Evolutionary conservation across 331 rosid genomes (phyloP).

Genomic region (Arachis monticola): DNA sequence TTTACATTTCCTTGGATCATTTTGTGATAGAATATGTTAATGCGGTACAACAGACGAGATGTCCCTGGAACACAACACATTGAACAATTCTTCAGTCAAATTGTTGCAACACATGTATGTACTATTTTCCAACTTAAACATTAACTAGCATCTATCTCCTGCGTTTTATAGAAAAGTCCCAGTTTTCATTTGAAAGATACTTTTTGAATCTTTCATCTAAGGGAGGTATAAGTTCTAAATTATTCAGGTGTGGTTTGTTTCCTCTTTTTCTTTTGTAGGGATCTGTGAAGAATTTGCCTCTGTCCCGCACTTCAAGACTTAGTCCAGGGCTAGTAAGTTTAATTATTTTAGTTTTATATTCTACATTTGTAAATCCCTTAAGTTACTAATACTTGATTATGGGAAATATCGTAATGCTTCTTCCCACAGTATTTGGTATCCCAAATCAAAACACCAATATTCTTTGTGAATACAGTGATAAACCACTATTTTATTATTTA

Average conservation of each 20-base stretch:
- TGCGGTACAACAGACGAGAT: too few species aligned
- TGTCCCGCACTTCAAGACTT: slow-evolving; percentile 66
- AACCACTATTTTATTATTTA: too few species aligned
- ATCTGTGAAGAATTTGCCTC: slow-evolving; percentile 67
- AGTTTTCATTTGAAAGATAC: not conserved
- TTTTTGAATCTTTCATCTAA: not conserved
- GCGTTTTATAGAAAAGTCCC: not conserved
- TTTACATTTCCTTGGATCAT: not conserved
- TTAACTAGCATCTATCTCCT: slow-evolving; percentile 2
- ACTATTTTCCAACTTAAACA: not conserved
- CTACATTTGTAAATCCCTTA: too few species aligned
- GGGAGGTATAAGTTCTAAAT: not conserved
- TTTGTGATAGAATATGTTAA: too few species aligned
- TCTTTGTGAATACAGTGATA: slow-evolving; percentile 64
- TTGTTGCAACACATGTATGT: too few species aligned
- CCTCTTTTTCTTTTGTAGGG: slow-evolving; percentile 44
- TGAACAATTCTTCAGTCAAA: too few species aligned
- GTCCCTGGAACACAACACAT: too few species aligned
- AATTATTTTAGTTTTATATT: too few species aligned
- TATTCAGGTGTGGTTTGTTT: slow-evolving; percentile 1
- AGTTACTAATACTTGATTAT: too few species aligned
- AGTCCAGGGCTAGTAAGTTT: slow-evolving; percentile 59
- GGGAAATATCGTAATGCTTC: too few species aligned
- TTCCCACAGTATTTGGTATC: slow-evolving; percentile 1
- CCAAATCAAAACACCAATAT: slow-evolving; percentile 63